These are phyloP conservation scores for Butyriboletus appendiculatus DNA, from an alignment of 1,284 basidiomycete genomes.

Conservation along the genomic window DNA sequence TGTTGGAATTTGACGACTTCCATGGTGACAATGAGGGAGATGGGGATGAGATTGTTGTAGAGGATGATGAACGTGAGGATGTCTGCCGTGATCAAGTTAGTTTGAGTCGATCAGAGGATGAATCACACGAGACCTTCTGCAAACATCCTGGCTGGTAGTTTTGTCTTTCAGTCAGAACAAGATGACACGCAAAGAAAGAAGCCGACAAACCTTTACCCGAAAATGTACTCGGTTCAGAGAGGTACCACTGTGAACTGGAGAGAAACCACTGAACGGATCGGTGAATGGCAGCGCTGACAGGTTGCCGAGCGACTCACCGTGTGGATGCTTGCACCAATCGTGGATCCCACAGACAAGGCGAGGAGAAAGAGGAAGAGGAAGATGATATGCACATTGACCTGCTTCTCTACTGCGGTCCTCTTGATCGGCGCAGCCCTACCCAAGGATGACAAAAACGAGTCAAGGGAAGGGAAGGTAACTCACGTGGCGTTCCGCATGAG, in stretches of 20 bases:
- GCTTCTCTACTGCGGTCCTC: conserved; percentile 92
- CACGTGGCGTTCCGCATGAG: conserved; percentile 95
- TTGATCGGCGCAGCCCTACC: conserved; percentile 92
- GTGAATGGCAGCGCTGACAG: conserved; percentile 5
- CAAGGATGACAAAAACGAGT: not conserved
- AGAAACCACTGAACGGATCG: conserved; percentile 68
- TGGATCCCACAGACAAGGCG: conserved; percentile 87
- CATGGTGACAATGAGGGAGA: conserved; percentile 99
- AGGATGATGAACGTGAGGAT: conserved; percentile 98
- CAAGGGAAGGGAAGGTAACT: conserved; percentile 34
- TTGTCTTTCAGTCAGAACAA: conserved; percentile 6
- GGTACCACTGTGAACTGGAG: conserved; percentile 82
- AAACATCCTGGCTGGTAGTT: conserved; percentile 66
- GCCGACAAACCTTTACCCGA: conserved; percentile 57
- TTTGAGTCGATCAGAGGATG: not conserved
- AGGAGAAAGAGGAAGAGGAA: conserved; percentile 91
- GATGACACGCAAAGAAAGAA: not conserved
- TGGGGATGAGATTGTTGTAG: conserved; percentile 99
- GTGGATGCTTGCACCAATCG: conserved; percentile 89
- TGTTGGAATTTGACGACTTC: conserved; percentile 99
- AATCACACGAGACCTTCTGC: conserved; percentile 60
- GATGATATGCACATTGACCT: conserved; percentile 97
- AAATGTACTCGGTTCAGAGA: conserved; percentile 59
- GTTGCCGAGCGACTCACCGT: conserved; percentile 40
- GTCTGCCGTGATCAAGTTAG: conserved; percentile 49